Evolutionary conservation across 805 yeast species (phyloP), one percentile per base, ranked within the genome.

Genomic region (Saturnispora bothae): DNA sequence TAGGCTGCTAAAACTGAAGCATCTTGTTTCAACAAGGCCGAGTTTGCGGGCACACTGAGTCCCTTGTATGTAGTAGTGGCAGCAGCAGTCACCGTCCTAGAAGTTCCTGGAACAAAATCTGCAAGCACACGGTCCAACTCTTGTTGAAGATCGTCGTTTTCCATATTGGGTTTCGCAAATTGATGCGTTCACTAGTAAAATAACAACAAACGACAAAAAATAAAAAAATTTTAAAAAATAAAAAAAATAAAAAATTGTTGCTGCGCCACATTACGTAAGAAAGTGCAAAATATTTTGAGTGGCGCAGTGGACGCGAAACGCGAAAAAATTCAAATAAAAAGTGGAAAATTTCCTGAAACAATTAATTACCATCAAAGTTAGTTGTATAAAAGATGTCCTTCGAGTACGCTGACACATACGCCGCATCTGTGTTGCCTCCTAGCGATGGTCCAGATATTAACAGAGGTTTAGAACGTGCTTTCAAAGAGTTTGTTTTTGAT

Each of bases 391-490:
- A 7, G 14, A 79, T 79, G 88, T 77, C 86, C 2, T 80, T 73
- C 60, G 86, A 79, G 57, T 69, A 81, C 64, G 73, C 83, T 14
- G 88, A 77, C 40, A 65, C 72, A 3, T 82, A 70, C 52, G 68
- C 79, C 34, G 88, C 96, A 4, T 78, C 80, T 16, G 96, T 85
- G 28, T 70, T 85, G 40, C 89, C 92, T n/a, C 89, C 92, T 14
- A 88, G 81, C 46, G 66, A 76, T 2, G 69, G 70, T 16, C 82
- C 76, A 44, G 78, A 70, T 46, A 68, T 66, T 43, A 68, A 78
- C 36, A 75, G 78, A 39, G 92, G 80, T 57, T 69, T 81, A 50
- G 71, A 76, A 51, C 76, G 76, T 48, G 82, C 86, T 3, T 88
- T 89, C 66, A 76, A 79, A 47, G 68, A 74, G 48, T 92, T 92